These are phyloP conservation scores for Fusarium miscanthi DNA, from an alignment of 2,329 filamentous ascomycete genomes.

Conservation along the genomic window DNA sequence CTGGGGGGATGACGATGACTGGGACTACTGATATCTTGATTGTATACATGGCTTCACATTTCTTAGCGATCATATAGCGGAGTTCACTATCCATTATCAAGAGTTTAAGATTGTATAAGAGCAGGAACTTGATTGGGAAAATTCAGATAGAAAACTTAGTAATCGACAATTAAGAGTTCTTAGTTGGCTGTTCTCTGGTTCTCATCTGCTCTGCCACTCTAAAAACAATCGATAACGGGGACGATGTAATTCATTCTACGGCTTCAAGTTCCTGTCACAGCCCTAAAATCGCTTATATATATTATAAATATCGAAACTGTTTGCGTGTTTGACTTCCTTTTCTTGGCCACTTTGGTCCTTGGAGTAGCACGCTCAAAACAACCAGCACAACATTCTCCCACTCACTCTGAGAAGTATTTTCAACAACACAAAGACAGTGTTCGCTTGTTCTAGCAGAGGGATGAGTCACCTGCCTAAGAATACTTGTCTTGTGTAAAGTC, in stretches of 20 bases:
- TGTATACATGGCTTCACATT: slow-evolving; percentile 1
- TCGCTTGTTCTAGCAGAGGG: background rate
- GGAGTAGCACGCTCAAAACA: background rate
- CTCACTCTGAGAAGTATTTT: background rate
- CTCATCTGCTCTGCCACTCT: too few relatives aligned
- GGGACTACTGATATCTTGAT: slow-evolving; percentile 36
- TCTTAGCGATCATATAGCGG: slow-evolving; percentile 24
- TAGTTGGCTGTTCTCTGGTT: background rate
- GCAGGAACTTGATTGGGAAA: background rate
- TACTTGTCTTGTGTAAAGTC: background rate
- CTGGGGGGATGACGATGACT: slow-evolving; percentile 45
- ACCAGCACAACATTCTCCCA: background rate
- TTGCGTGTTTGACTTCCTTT: background rate
- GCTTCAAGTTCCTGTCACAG: too few relatives aligned
- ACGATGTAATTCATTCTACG: too few relatives aligned
- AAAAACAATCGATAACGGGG: too few relatives aligned
- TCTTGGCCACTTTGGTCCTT: background rate
- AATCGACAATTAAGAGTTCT: background rate
- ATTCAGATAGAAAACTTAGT: slow-evolving; percentile 1
- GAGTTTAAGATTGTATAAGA: slow-evolving; percentile 16
- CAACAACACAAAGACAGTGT: background rate
- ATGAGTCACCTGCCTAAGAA: background rate
- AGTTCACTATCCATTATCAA: slow-evolving; percentile 6
- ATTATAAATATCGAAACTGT: too few relatives aligned
- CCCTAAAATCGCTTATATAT: too few relatives aligned